A percentile compares a stretch with the other conserved stretches of the same genome.
These are phyloP conservation scores for Aureobasidium uvarum DNA, from an alignment of 2,329 filamentous ascomycete species.

Conservation along the genomic window DNA sequence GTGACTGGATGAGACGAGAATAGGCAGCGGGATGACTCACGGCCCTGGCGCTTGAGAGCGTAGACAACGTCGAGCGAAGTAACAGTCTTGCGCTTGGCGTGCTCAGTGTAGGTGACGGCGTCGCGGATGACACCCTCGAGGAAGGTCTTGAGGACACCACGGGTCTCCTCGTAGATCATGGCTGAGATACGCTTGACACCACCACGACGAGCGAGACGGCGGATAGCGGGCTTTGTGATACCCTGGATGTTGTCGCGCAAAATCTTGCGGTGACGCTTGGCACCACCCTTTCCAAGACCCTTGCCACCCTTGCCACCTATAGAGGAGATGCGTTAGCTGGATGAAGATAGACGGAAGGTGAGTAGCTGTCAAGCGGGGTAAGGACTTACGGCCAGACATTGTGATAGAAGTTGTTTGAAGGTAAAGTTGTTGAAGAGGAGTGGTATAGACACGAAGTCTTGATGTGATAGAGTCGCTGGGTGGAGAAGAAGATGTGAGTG, in stretches of 20 bases:
- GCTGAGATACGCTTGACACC: slow-evolving; percentile 99
- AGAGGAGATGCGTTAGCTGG: slow-evolving; percentile 49
- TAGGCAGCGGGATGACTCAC: slow-evolving; percentile 35
- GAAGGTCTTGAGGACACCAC: slow-evolving; percentile 80
- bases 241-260: slow-evolving; percentile 99
- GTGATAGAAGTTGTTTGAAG: slow-evolving; percentile 41
- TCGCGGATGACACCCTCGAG: slow-evolving; percentile 78
- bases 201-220: slow-evolving; percentile 97
- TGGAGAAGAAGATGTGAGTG: slow-evolving; percentile 28
- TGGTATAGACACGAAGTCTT: slow-evolving; percentile 28
- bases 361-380: slow-evolving; percentile 31
- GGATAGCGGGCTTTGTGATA: slow-evolving; percentile 98
- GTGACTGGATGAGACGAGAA: slow-evolving; percentile 30
- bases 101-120: slow-evolving; percentile 77
- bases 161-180: slow-evolving; percentile 85
- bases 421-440: slow-evolving; percentile 34
- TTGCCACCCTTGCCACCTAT: slow-evolving; percentile 93
- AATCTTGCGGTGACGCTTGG: slow-evolving; percentile 99
- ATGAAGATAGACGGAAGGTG: slow-evolving; percentile 23
- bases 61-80: slow-evolving; percentile 63
- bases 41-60: slow-evolving; percentile 62
- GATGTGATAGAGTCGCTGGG: slow-evolving; percentile 24
- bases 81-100: slow-evolving; percentile 75
- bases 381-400: slow-evolving; percentile 52
- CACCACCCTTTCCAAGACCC: slow-evolving; percentile 96